Evolutionary conservation across 495 filamentous ascomycete genomes (phyloP).

Genomic region (Talaromyces thailandensis): DNA sequence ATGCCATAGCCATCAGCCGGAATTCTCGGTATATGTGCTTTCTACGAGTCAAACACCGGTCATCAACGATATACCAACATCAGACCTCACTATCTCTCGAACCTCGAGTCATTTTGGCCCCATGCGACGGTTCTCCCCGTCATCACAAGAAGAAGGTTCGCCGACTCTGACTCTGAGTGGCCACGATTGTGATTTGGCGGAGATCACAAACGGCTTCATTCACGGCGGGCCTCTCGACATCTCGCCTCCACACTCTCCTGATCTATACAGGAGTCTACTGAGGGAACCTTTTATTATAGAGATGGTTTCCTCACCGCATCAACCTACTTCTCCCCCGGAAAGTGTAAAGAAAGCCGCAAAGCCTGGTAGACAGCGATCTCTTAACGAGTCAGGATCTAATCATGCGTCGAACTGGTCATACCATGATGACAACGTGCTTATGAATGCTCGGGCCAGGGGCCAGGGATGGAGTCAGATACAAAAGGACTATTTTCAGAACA

Average conservation of each 20-base stretch:
- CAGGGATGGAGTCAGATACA: slow-evolving; percentile 69
- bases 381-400: background rate
- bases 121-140: slow-evolving; percentile 1
- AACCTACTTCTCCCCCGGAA: background rate
- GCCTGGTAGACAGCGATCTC: background rate
- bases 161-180: slow-evolving; percentile 4
- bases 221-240: slow-evolving; percentile 6
- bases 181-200: slow-evolving; percentile 8
- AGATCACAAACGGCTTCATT: slow-evolving; percentile 7
- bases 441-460: slow-evolving; percentile 50
- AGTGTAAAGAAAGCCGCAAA: background rate
- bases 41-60: background rate
- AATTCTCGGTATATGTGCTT: background rate
- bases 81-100: background rate
- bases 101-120: slow-evolving; percentile 3
- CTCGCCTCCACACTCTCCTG: background rate
- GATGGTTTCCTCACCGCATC: background rate
- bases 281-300: background rate
- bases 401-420: slow-evolving; percentile 45
- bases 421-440: slow-evolving; percentile 54
- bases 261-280: background rate
- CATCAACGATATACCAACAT: background rate
- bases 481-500: slow-evolving; percentile 55
- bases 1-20: background rate
- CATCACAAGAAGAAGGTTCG: slow-evolving; percentile 3